Conservation (phyloP, 768 basidiomycete species). For the Termitomyces sp. region DNA sequence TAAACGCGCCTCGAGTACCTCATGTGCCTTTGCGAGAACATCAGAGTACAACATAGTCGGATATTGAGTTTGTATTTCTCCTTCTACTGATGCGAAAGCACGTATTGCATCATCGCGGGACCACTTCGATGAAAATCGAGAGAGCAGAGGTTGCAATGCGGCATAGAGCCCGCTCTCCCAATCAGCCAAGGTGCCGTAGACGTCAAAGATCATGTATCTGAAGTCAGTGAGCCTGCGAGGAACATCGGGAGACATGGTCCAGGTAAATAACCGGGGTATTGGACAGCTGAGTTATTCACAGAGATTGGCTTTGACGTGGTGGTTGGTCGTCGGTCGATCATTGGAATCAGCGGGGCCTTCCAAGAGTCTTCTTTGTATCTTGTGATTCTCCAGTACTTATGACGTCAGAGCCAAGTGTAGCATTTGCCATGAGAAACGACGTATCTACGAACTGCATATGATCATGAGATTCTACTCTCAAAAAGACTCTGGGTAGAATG, state of each 20-base stretch:
- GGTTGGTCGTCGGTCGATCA: background rate
- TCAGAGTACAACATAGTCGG: constrained; percentile 59
- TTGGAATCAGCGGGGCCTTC: background rate
- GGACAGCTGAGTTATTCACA: no score
- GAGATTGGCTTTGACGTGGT: background rate
- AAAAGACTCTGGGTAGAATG: no score
- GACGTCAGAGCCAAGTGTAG: background rate
- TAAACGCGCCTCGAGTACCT: constrained; percentile 32
- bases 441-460: background rate
- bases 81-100: constrained; percentile 52
- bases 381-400: background rate
- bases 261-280: background rate
- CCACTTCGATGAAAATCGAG: constrained; percentile 38
- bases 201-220: constrained; percentile 66
- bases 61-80: constrained; percentile 52
- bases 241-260: background rate
- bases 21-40: constrained; percentile 50
- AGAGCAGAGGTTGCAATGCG: constrained; percentile 50
- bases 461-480: no score
- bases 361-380: no score
- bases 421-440: background rate
- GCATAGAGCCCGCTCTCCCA: constrained; percentile 71
- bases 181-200: constrained; percentile 76
- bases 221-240: constrained; percentile 36
- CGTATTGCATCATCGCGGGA: constrained; percentile 47